Base-by-base conservation (phyloP, 176 grass and related monocot genomes). In the Tuctoria greenei region DNA sequence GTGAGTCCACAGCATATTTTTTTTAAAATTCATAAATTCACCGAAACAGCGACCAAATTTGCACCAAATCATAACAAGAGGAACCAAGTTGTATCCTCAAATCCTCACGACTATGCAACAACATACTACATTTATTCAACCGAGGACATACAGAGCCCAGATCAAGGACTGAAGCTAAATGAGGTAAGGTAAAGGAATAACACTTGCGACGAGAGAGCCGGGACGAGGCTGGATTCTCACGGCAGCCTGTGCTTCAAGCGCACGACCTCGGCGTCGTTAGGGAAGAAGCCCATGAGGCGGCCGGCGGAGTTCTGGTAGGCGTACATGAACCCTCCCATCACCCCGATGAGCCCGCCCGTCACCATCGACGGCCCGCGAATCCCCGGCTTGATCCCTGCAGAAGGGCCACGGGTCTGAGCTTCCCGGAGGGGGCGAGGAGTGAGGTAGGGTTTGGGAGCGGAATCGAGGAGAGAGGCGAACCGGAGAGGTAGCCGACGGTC, bases 281-380 rank as follows among this genome's bases (percentile, higher is more conserved):
- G 92, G 87, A 99, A 99, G 80, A 99, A 99, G 0, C 92, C 96
- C 92, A 99, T 99, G 45, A 99, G 89, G 28, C 92, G 89, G 1
- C 96, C 96, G 55, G 80, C 96, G 38, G 92, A 95, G 89, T 95
- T 99, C 70, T 99, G 92, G 58, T 99, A 99, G 26, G 96, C 96
- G 76, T 95, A 95, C 96, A 99, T 95, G 80, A 99, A 99, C 12
- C 96, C 92, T 51, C 89, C 96, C 83, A 99, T 78, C 78, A 95
- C 40, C 17, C 89, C 96, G 26, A 99, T 99, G 65, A 95, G 67
- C 0, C 96, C 96, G 9, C 96, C 92, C 17, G 92, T 99, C 44
- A 99, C 96, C 96, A 99, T 99, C 42, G 96, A 99, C 23, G 92
- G 92, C 26, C 96, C 92, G 35, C 92, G 92, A 78, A 99, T 92